A percentile compares a stretch with the other conserved stretches of the same genome.
These are phyloP conservation scores for Fraxinus floribunda DNA, from an alignment of 305 asterid species.

Conservation along the genomic window DNA sequence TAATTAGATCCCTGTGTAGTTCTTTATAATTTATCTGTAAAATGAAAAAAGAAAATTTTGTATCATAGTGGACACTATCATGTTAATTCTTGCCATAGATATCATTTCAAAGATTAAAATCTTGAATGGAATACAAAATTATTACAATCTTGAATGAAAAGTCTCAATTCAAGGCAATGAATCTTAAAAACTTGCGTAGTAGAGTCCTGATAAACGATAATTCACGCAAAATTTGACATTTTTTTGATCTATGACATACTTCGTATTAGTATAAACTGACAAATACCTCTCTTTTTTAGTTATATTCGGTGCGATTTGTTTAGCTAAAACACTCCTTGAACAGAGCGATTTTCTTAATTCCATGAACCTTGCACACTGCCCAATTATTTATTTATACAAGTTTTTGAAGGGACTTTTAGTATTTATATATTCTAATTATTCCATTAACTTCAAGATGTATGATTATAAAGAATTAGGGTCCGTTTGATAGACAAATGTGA, in stretches of 20 bases:
- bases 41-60: background rate
- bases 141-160: background rate
- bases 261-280: background rate
- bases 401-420: background rate
- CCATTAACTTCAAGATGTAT: background rate
- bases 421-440: background rate
- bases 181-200: background rate
- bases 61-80: background rate
- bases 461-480: background rate
- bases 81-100: background rate
- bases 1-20: background rate
- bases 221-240: background rate
- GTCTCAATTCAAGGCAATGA: background rate
- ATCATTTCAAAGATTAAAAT: background rate
- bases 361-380: constrained; percentile 4
- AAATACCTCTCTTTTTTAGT: background rate
- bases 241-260: background rate
- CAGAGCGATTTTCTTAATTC: constrained; percentile 23
- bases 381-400: background rate
- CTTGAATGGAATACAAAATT: background rate
- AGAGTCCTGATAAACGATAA: background rate
- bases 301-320: background rate
- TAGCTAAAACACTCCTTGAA: constrained; percentile 23
- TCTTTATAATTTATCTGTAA: background rate
- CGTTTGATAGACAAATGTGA: too few relatives aligned